phyloP scores from a whole-genome alignment of 2,329 filamentous ascomycete species.

The Fusarium kyushuense region DNA sequence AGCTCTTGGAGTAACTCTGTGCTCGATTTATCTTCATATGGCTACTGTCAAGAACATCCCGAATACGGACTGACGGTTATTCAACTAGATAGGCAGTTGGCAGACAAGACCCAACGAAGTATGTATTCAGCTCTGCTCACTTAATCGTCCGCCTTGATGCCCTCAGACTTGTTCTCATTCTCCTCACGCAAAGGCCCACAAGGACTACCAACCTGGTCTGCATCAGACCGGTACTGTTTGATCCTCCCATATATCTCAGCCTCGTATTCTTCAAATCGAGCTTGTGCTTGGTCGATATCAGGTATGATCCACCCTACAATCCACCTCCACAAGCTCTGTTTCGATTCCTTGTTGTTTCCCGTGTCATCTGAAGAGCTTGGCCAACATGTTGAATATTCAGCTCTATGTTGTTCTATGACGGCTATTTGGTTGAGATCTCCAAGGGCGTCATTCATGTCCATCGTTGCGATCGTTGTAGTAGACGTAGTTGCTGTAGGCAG shows the following conservation, averaged over 20 bases:
- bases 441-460: too few relatives aligned
- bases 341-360: too few relatives aligned
- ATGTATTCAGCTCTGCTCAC: background rate
- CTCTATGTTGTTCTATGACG: background rate
- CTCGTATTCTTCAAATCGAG: background rate
- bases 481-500: too few relatives aligned
- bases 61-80: too few relatives aligned
- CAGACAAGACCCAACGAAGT: too few relatives aligned
- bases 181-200: background rate
- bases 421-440: rapidly evolving
- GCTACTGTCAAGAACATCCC: too few relatives aligned
- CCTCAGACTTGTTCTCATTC: background rate
- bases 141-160: rapidly evolving
- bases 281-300: background rate
- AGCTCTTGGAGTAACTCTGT: too few relatives aligned
- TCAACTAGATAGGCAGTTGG: too few relatives aligned
- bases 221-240: background rate
- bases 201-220: rapidly evolving
- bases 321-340: background rate
- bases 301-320: background rate
- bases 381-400: background rate
- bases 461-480: background rate
- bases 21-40: too few relatives aligned
- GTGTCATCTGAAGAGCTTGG: background rate
- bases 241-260: background rate